Base-by-base conservation (phyloP, 2,329 filamentous ascomycete species). In the Pyrenochaeta sp. region DNA sequence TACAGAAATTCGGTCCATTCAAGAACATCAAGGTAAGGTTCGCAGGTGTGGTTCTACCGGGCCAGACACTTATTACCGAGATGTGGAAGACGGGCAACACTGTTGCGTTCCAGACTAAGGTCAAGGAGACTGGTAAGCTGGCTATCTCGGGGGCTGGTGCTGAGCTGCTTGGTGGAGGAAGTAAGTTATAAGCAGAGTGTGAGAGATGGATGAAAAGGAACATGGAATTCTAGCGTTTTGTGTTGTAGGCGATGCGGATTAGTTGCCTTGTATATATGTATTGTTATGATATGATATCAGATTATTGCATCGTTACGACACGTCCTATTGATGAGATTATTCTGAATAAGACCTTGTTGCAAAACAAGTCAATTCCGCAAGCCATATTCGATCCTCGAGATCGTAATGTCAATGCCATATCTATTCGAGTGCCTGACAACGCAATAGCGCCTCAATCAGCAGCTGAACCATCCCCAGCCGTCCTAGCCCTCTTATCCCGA, bases 1-100 rank as follows among this genome's bases (percentile, higher is more conserved):
- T 93, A 77, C 86, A 92, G 80, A 90, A 84, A 64, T 98, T 89
- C 72, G 95, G 95, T 3, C 80, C 86, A 37, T 92, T 90, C 81
- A 93, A 91, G 85, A 97, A 93, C 81, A 88, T 97, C 81, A 97
- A 97, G 85, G 93, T 96, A 19, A 84, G 93, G 66, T 97, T 97
- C 78, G 92, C 91, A 1, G 92, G 93, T 53, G 89, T 91, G 9
- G 93, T 97, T 5, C 78, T 94, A 51, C 93, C 92, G 0, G 93
- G 93, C 9, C 90, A 97, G 85, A 96, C 92, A 25, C 85, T 97
- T 56, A 85, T 90, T 66, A 96, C 92, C 5, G 92, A 97, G 85
- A 96, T 96, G 92, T 97, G 93, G 93, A 93, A 91, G 82, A 91
- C 94, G 69, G 88, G 88, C 42, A 86, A 86, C 73, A 90, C 86